Evolutionary conservation across 768 basidiomycete species (phyloP), one percentile per base, ranked within the genome.

Genomic region (Naganishia friedmannii): DNA sequence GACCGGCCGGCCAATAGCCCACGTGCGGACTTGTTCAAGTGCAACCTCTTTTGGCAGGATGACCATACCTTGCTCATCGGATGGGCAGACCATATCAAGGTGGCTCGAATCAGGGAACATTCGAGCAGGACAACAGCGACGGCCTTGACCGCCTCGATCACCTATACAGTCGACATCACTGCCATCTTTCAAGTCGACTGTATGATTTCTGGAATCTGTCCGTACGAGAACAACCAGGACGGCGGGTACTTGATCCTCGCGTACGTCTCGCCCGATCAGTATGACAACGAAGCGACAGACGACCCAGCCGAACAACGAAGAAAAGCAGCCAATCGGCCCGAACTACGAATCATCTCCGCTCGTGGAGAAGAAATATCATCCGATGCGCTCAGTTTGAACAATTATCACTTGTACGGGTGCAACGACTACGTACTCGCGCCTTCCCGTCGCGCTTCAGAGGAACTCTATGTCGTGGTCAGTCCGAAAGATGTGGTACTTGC

Each of bases 61-160:
- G 91, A 94, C 75, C 86, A 87, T 0, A 93, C 92, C 0, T 85
- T 99, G 2, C 85, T 99, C 46, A 89, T 97, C 57, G 90, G 88
- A 0, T 98, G 94, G 96, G 93, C 93, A 12, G 90, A 94, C 80
- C 85, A 88, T 65, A 90, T 98, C 84, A 95, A 92, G 78, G 88
- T 97, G 29, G 92, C 90, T 7, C 87, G 90, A 15, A 74, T 76
- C 48, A 77, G 74, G 10, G 53, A 72, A 48, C 76, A 76, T 63
- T 77, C 79, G 29, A 69, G 71, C 4, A 39, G 65, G 53, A 66
- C 3, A 15, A 32, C 46, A 6, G 34, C 68, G 7, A 57, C 48
- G 15, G 54, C 39, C 6, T 66, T 78, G 0, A 74, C 76, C 5
- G 32, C 46, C 21, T 68, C 65, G 5, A 84, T n/a, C 79, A 85